Base-by-base conservation (phyloP, 768 basidiomycete species). In the Lactarius tabidus region DNA sequence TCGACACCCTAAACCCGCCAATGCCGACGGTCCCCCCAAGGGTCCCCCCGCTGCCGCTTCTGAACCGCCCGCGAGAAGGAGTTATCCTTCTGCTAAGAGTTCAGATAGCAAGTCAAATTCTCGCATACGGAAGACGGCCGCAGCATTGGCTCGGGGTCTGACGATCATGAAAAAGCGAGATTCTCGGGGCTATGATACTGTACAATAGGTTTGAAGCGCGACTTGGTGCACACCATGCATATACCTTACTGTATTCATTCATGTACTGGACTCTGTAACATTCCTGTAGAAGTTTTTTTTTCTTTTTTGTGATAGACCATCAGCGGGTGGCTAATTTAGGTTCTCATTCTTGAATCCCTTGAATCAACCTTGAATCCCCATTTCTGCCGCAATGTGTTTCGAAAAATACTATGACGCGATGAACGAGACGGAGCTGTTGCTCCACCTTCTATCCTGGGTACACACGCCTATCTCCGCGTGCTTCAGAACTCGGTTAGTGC, bases 121-220 rank as follows among this genome's bases (percentile, higher is more conserved):
- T 9, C 64, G 33, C 6, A 20, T 60, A 4, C 23, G 35, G 5
- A 28, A n/a, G 1, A 60, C 41, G 26, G 64, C 64, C 10, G 59
- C 59, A 6, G 53, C 53, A 17, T 14, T 65, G 8, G 33, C 60
- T 17, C 64, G 59, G 14, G 31, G 33, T 15, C 8, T 65, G n/a
- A 18, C 64, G 14, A 15, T 54, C 6, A 17, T 31, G 28, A 64
- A 55, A 28, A 55, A 64, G 35, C 39, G 36, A 15, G 29, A 59
- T 2, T 26, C 26, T 48, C 59, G 31, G 3, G 54, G 41, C 1
- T 65, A 60, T 10, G 59, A 48, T 8, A 41, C 28, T 3, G 39
- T 60, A 35, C 43, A 39, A 36, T 33, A 33, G 33, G 33, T 8
- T 33, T 33, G n/a, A n/a, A n/a, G n/a, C n/a, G 8, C 33, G 17